Conservation (phyloP, 768 basidiomycete genomes). For the Boletus pseudopeckii region DNA sequence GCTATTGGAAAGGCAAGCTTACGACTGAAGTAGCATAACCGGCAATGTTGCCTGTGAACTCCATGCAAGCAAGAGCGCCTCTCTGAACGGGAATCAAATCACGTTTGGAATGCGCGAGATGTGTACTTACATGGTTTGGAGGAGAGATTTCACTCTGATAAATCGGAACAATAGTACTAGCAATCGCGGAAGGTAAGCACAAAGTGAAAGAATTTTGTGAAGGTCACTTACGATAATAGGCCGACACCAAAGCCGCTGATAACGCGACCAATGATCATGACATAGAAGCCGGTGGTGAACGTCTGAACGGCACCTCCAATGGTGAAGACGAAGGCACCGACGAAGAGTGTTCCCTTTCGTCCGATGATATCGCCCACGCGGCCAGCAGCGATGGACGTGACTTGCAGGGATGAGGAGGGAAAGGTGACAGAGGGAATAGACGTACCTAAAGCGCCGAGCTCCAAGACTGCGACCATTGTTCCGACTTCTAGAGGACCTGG, state of each 20-base stretch:
- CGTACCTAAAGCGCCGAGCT: constrained; percentile 87
- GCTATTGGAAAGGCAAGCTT: constrained; percentile 30
- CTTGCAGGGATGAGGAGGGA: constrained; percentile 35
- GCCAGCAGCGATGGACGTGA: constrained; percentile 87
- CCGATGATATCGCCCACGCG: constrained; percentile 85
- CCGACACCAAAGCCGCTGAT: constrained; percentile 90
- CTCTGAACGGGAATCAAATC: constrained; percentile 44
- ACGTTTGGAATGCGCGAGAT: background rate
- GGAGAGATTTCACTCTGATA: constrained; percentile 97
- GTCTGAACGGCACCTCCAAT: constrained; percentile 86
- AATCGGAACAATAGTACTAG: constrained; percentile 89
- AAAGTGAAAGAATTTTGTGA: background rate
- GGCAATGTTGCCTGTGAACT: constrained; percentile 89
- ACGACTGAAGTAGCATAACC: constrained; percentile 91
- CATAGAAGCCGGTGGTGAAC: constrained; percentile 70
- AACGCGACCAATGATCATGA: constrained; percentile 82
- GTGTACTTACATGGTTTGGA: constrained; percentile 67
- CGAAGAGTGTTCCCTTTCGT: constrained; percentile 77
- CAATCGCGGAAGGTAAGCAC: constrained; percentile 4
- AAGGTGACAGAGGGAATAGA: constrained; percentile 2
- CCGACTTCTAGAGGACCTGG: constrained; percentile 74
- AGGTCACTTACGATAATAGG: constrained; percentile 65
- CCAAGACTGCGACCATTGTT: constrained; percentile 95
- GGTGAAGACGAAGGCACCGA: constrained; percentile 81
- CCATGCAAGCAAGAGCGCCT: constrained; percentile 90